phyloP scores from a whole-genome alignment of 257 asterid genomes.

The Nicotiana sylvestris region DNA sequence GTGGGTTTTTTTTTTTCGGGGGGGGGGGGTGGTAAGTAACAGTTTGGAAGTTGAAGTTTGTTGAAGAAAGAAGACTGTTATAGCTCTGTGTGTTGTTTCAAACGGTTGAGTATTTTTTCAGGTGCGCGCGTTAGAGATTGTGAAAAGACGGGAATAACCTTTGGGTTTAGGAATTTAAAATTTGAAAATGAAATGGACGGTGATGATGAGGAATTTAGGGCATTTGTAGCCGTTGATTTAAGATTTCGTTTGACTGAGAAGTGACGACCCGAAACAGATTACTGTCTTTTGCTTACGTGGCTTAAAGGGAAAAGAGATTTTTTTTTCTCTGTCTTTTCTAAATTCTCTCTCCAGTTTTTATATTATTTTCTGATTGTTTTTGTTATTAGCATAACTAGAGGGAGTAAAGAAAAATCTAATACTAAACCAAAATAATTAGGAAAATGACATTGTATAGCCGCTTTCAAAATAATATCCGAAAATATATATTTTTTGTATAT shows the following conservation, averaged over 20 bases:
- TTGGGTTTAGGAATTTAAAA: neutral
- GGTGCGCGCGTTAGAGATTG: neutral
- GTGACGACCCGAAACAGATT: slow-evolving; percentile 11
- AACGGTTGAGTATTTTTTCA: neutral
- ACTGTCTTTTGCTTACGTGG: neutral
- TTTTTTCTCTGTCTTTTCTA: too few species aligned
- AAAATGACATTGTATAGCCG: too few species aligned
- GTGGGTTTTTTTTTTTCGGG: neutral
- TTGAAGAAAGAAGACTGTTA: neutral
- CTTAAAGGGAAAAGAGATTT: neutral
- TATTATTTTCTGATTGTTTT: too few species aligned
- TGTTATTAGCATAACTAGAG: too few species aligned
- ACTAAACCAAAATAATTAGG: too few species aligned
- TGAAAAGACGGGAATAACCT: slow-evolving; percentile 6
- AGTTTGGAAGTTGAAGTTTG: slow-evolving; percentile 2
- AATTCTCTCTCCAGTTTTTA: too few species aligned
- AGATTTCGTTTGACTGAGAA: neutral
- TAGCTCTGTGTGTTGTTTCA: neutral
- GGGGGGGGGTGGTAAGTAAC: neutral
- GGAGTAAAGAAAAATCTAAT: too few species aligned
- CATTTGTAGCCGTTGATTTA: neutral
- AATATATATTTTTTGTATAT: too few species aligned
- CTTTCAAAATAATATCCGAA: too few species aligned
- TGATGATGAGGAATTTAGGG: neutral
- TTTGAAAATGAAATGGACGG: neutral